Base-by-base conservation (phyloP, 306 rosid genomes). In the Cyclanthera cordifolia region DNA sequence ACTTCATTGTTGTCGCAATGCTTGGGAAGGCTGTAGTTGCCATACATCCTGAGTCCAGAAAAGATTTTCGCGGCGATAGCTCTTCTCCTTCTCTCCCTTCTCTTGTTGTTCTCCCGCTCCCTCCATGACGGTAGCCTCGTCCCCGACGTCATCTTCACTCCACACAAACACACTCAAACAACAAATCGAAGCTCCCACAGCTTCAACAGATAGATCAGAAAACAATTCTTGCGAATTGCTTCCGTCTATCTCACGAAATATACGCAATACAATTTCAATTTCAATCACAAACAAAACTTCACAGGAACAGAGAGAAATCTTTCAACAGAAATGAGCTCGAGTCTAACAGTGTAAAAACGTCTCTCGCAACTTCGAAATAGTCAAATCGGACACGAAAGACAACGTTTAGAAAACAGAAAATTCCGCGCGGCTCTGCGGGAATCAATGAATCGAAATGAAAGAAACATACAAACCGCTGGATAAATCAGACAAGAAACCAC, bases 1-100 rank as follows among this genome's bases (percentile, higher is more conserved):
- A 88, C 97, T 75, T 91, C 96, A 15, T 91, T 91, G 85, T 91
- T 91, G 67, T 91, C 96, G 75, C 97, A 91, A 77, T 91, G 96
- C 53, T 88, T 91, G 0, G 97, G 97, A 21, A 91, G 97, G 80
- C 85, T 86, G 77, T 39, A 91, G 86, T 86, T 91, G 0, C 96
- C 96, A 69, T 86, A 85, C 87, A 82, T 86, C 74, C 97, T 86
- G 48, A 91, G 76, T 6, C 96, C 97, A 0, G 91, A 2, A 64
- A 86, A 91, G 80, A 91, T 91, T 86, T 88, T 91, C 23, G 97
- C 90, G 17, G 94, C 87, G 9, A 86, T 86, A 11, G 96, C 97
- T 72, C 94, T 83, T 19, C 94, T 75, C 75, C 91, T 72, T 14
- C 96, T 75, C 85, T 91, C 97, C n/a, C 96, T 78, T 77, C 74